phyloP scores from a whole-genome alignment of 2,329 filamentous ascomycete genomes.

The Aureobasidium sp. region DNA sequence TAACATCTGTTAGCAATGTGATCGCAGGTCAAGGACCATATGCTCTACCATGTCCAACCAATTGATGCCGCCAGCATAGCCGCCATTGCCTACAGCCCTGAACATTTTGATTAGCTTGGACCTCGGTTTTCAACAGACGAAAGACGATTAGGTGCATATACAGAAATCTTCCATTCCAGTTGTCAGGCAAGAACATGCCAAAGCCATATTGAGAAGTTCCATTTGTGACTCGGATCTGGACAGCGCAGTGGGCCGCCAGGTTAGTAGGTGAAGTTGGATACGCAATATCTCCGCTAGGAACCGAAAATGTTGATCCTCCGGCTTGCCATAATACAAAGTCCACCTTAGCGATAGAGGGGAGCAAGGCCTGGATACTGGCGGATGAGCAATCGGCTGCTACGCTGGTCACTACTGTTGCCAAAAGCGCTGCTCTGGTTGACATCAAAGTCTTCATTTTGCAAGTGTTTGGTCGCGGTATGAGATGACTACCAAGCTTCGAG shows the following conservation, averaged over 20 bases:
- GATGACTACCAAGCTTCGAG: background rate
- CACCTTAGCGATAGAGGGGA: constrained; percentile 32
- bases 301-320: constrained; percentile 33
- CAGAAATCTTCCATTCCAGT: constrained; percentile 30
- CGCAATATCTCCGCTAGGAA: constrained; percentile 32
- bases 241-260: constrained; percentile 27
- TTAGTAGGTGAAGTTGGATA: constrained; percentile 35
- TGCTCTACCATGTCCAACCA: constrained; percentile 41
- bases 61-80: constrained; percentile 42
- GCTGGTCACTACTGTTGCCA: background rate
- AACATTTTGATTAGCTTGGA: background rate
- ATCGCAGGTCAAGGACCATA: background rate
- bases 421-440: background rate
- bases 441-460: background rate
- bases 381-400: constrained; percentile 27
- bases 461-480: background rate
- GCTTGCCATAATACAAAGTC: constrained; percentile 29
- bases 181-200: constrained; percentile 28
- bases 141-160: background rate
- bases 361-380: constrained; percentile 28
- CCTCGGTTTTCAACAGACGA: no score
- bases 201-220: constrained; percentile 25
- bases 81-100: constrained; percentile 39
- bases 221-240: constrained; percentile 28
- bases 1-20: background rate